Base-by-base conservation (phyloP, 2,329 filamentous ascomycete species). In the Leptographium procerum region DNA sequence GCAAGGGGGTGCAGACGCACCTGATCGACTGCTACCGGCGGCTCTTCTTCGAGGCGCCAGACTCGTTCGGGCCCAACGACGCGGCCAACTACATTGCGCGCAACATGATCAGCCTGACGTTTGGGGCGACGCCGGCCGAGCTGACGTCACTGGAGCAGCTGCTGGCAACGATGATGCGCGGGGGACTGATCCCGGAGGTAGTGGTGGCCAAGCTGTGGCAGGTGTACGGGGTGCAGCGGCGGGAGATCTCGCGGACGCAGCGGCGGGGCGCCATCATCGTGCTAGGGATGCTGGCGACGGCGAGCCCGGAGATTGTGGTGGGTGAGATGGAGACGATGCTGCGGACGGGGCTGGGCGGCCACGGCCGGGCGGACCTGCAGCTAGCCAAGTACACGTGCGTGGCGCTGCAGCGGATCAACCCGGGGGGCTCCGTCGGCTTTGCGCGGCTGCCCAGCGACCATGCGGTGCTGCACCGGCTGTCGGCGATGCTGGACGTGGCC, bases 71-170 rank as follows among this genome's bases (percentile, higher is more conserved):
- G 60, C 77, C 85, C 33, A 96, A 96, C 64, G 91, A 96, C 68
- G 86, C 91, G 2, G 91, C 94, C 53, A 96, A 95, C 70, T 99
- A 95, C 69, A 87, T 99, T 67, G 92, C 92, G 29, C 85, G 91
- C 62, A 99, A 97, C 72, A 99, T 99, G 92, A 97, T 97, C 72
- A 96, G 91, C 77, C 75, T 99, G 67, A 99, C 94, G 0, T 97
- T 96, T 70, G 92, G 91, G 31, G 91, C 92, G 1, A 95, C 92
- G 0, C 90, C 92, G 0, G 94, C 95, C 1, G 94, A 99, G 69
- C 76, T 99, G 57, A 99, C 94, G 0, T 97, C 91, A 52, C 78
- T 99, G 10, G 94, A 99, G 72, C 94, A 99, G 71, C 78, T 99
- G 4, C 78, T 99, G 8, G 90, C 89, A 62, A 97, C 91, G 0